Evolutionary conservation across 2,329 filamentous ascomycete genomes (phyloP), one percentile per base, ranked within the genome.

Genomic region (Pleoardoris graminearum): DNA sequence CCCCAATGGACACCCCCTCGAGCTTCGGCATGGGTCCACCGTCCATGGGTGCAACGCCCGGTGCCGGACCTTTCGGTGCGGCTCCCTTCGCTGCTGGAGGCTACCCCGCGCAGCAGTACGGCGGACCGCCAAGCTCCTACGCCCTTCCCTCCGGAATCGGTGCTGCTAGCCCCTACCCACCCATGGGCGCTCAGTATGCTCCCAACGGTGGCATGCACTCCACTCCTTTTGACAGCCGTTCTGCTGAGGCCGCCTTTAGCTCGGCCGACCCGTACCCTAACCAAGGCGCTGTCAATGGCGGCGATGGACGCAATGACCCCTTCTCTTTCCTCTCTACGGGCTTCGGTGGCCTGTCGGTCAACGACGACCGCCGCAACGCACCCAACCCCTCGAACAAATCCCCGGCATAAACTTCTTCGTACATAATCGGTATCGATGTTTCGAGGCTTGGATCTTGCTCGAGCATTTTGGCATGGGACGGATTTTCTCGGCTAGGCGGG

Each of bases 221-320:
- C 21, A 89, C 89, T 36, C 89, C 91, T 11, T 97, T 99, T 68
- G 92, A 96, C 70, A 95, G 91, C 79, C 90, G 92, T 58, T 89
- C 91, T 57, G 91, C 93, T 14, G 93, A 97, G 77, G 91, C 91
- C 55, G 93, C 94, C 22, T 99, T 99, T 80, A 90, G 90, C 70
- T 90, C 89, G 35, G 91, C 90, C 33, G 87, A 87, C 63, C 93
- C 94, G 63, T 90, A 89, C 50, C 87, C 87, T 14, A 90, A 89
- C 38, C 87, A 87, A 55, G 89, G 88, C 35, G 85, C 87, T 25
- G 68, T 71, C 23, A 90, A 89, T 76, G 89, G 87, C 66, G 69
- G 78, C 73, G 57, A 85, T 63, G 79, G 78, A 50, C 86, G 89
- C 67, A 86, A 80, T 62, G 89, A 92, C 63, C 88, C 89, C 10